Conservation (phyloP, 2,329 filamentous ascomycete genomes). For the Colletotrichum lini region DNA sequence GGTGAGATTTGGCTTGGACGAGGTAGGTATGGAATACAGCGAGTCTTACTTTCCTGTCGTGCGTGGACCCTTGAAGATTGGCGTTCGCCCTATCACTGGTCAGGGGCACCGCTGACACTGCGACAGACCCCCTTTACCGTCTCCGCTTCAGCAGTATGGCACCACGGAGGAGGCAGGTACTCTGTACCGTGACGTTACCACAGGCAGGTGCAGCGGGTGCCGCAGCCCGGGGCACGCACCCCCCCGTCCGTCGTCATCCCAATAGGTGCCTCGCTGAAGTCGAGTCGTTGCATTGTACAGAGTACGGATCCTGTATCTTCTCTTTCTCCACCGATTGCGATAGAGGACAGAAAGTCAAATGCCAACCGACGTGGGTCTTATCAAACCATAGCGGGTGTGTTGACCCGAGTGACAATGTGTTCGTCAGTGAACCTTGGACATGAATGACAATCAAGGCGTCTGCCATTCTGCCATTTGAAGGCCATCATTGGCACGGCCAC, state of each 20-base stretch:
- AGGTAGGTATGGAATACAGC: slow-evolving; percentile 29
- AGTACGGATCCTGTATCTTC: slow-evolving; percentile 1
- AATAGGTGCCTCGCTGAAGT: slow-evolving; percentile 25
- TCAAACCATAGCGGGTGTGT: slow-evolving; percentile 10
- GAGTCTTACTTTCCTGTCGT: slow-evolving; percentile 23
- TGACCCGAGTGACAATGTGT: slow-evolving; percentile 5
- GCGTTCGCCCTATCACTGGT: slow-evolving; percentile 30
- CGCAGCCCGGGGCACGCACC: slow-evolving; percentile 21
- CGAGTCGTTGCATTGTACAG: background rate
- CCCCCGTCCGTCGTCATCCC: background rate
- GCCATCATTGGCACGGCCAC: slow-evolving; percentile 29
- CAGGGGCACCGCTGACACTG: slow-evolving; percentile 25
- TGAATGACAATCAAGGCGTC: background rate
- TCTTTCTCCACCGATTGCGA: slow-evolving; percentile 17
- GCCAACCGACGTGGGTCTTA: slow-evolving; percentile 18
- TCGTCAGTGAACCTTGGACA: background rate
- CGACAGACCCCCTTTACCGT: background rate
- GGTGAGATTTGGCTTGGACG: slow-evolving; percentile 18
- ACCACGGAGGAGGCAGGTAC: slow-evolving; percentile 13
- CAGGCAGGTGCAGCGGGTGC: background rate
- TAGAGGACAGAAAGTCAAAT: slow-evolving; percentile 4
- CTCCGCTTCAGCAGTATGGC: slow-evolving; percentile 12
- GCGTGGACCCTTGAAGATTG: slow-evolving; percentile 41
- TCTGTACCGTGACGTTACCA: background rate
- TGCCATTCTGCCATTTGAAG: background rate